Base-by-base conservation (phyloP, 331 rosid species). In the Rhamnella rubrinervis region DNA sequence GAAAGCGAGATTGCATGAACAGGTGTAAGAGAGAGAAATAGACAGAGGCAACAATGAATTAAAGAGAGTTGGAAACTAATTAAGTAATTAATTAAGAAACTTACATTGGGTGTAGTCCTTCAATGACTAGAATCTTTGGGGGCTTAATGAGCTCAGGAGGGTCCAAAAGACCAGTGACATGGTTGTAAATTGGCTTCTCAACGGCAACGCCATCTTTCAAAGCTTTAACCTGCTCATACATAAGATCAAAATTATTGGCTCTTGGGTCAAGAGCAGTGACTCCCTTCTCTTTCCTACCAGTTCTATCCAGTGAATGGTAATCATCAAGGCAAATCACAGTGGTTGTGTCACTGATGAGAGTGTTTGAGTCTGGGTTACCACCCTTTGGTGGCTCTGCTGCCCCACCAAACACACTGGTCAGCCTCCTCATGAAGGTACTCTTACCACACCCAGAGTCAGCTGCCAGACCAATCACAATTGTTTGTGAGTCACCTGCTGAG, bases 361-460 rank as follows among this genome's bases (percentile, higher is more conserved):
- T 95, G 93, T 95, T 95, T 13, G 99, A 95, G 35, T 95, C 99
- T 0, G 99, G 99, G 44, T 95, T 95, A 0, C 99, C 99, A 15
- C 99, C 99, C 39, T 56, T 91, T 5, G 99, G 99, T 47, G 99
- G 99, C 51, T 91, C 93, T 18, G 97, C 99, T 23, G 89, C 84
- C 2, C 99, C 99, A 39, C 99, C 99, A 70, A 95, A 95, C 35
- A 95, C 99, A 70, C 96, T 95, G 0, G 99, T 95, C 15, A 95
- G 81, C 63, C 99, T 86, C 65, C 99, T 88, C 99, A 95, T 95
- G 92, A 95, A 95, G 28, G 99, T 95, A 35, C 97, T 91, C 74
- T 95, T 95, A 38, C 99, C 99, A 67, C 99, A 95, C 0, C 99
- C 99, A 0, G 99, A 95, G 76, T 95, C 99, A 0, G 99, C 99